These are phyloP conservation scores for Penicillium sp. DNA, from an alignment of 2,329 filamentous ascomycete genomes.

Conservation along the genomic window DNA sequence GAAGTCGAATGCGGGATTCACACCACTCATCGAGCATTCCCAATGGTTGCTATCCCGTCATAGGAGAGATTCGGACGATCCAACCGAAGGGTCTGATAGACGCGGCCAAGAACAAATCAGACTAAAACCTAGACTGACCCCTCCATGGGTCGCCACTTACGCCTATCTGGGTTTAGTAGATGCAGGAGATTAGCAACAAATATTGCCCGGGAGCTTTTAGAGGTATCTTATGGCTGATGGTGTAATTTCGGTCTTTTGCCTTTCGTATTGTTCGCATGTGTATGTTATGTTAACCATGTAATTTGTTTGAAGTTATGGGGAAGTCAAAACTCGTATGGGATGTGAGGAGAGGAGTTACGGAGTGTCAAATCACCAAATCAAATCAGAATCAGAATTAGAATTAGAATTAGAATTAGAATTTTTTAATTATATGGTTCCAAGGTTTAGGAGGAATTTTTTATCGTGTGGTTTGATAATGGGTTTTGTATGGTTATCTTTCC, in stretches of 20 bases:
- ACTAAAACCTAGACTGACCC: constrained; percentile 6
- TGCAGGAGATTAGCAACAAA: constrained; percentile 5
- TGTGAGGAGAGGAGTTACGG: constrained; percentile 6
- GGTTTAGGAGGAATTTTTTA: background rate
- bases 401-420: background rate
- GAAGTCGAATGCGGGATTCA: constrained; percentile 3
- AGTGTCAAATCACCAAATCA: background rate
- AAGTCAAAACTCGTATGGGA: background rate
- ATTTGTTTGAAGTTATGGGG: background rate
- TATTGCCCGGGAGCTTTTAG: background rate
- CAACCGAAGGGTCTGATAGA: constrained; percentile 11
- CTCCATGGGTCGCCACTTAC: constrained; percentile 4
- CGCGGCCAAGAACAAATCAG: constrained; percentile 2
- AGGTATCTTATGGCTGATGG: background rate
- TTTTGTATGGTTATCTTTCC: constrained; percentile 1
- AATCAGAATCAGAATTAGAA: background rate
- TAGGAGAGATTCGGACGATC: constrained; percentile 5
- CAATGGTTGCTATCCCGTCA: background rate
- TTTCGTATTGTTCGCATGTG: background rate
- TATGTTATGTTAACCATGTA: background rate
- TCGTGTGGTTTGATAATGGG: background rate
- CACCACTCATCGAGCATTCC: constrained; percentile 7
- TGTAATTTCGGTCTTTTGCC: background rate
- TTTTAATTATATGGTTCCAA: background rate
- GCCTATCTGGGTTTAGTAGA: constrained; percentile 1